phyloP scores from a whole-genome alignment of 2,329 filamentous ascomycete genomes.

The Talaromyces sp. region DNA sequence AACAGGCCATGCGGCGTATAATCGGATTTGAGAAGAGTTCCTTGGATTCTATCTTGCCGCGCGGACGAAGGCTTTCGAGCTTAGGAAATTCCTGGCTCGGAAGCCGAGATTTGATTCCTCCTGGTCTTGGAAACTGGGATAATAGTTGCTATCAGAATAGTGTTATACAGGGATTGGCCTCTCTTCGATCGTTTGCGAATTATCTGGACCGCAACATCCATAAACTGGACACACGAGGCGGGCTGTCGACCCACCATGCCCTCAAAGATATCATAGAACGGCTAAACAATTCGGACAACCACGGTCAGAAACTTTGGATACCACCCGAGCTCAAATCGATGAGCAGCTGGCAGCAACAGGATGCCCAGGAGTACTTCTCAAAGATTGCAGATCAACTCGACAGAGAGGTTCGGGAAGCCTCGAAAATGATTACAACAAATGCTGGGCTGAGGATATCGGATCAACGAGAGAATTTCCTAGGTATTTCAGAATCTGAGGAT shows the following conservation, averaged over 20 bases:
- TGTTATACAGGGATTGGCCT: constrained; percentile 77
- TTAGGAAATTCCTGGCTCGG: constrained; percentile 46
- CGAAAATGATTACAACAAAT: constrained; percentile 40
- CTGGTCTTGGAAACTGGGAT: constrained; percentile 81
- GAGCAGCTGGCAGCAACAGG: constrained; percentile 93
- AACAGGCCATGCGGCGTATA: constrained; percentile 59
- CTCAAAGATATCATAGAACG: constrained; percentile 63
- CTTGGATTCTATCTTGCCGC: constrained; percentile 54
- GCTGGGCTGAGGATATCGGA: constrained; percentile 38
- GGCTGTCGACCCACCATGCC: constrained; percentile 47
- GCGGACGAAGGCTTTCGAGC: constrained; percentile 51
- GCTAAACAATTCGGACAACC: constrained; percentile 64
- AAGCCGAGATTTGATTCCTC: constrained; percentile 32
- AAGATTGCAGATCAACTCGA: constrained; percentile 83
- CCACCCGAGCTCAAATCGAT: constrained; percentile 78
- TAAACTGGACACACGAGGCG: constrained; percentile 31
- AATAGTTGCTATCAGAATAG: constrained; percentile 99
- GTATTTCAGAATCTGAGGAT: constrained; percentile 18
- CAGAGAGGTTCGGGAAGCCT: constrained; percentile 60
- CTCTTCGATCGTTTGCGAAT: constrained; percentile 62
- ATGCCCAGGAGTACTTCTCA: constrained; percentile 95
- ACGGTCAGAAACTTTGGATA: constrained; percentile 75
- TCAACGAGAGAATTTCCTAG: constrained; percentile 30
- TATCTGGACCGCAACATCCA: constrained; percentile 54
- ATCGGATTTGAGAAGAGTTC: constrained; percentile 57